Evolutionary conservation across 176 grass and related monocot genomes (phyloP).

Genomic region (Lolium perenne): DNA sequence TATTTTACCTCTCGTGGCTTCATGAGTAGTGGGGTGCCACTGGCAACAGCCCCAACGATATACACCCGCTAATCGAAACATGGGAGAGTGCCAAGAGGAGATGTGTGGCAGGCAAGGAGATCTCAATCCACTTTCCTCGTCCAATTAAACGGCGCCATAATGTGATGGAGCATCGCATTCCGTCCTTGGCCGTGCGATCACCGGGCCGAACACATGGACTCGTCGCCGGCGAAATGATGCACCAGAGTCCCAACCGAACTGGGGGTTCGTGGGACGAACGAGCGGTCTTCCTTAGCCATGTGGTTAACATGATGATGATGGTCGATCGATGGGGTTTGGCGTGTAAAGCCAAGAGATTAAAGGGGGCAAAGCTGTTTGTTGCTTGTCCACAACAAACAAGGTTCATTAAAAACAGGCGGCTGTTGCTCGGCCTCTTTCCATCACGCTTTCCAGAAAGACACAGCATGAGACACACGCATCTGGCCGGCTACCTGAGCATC

Average conservation of each 20-base stretch:
- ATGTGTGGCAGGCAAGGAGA: constrained; percentile 37
- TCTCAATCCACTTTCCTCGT: constrained; percentile 33
- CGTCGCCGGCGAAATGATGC: no score
- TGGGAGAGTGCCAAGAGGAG: neutral
- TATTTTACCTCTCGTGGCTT: no score
- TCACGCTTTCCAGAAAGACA: constrained; percentile 16
- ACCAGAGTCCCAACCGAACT: no score
- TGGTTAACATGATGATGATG: constrained; percentile 2
- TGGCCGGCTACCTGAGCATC: neutral
- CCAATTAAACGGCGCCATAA: constrained; percentile 1
- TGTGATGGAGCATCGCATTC: neutral
- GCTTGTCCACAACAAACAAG: neutral
- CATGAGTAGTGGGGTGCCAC: no score
- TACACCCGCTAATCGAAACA: no score
- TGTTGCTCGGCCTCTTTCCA: constrained; percentile 38
- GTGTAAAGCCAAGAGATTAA: constrained; percentile 42
- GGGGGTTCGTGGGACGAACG: neutral
- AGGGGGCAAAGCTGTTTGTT: neutral
- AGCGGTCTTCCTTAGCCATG: neutral
- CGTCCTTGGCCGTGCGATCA: neutral
- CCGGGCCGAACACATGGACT: neutral
- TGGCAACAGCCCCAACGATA: no score
- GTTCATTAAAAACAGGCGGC: neutral
- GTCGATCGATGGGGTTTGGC: constrained; percentile 30
- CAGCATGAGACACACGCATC: neutral